Percentiles rank a stretch among this genome's conserved stretches.
Evolutionary conservation across 257 asterid species (phyloP).

Genomic region (Solanum commersonii): DNA sequence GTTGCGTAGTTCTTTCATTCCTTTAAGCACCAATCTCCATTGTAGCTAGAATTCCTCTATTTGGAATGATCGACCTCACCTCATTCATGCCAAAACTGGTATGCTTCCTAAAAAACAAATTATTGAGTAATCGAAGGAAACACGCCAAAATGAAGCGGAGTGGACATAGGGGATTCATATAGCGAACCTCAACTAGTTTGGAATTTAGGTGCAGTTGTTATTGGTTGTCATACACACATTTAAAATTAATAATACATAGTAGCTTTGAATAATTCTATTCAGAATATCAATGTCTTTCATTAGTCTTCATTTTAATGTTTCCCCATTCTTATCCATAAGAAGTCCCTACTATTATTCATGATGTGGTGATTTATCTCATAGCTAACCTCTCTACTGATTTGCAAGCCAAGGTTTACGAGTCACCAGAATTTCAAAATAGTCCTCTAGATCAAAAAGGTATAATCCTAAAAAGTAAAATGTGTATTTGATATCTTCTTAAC

Average conservation of each 20-base stretch:
- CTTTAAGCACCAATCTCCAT: neutral
- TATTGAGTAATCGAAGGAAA: neutral
- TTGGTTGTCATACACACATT: neutral
- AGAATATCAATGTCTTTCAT: neutral
- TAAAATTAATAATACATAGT: neutral
- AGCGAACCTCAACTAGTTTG: neutral
- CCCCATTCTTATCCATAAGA: neutral
- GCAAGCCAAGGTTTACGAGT: neutral
- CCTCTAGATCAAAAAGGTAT: slow-evolving; percentile 2
- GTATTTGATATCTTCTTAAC: neutral
- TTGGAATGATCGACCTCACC: neutral
- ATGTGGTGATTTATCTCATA: neutral
- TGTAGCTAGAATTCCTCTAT: neutral
- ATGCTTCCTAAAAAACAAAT: neutral
- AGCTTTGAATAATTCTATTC: neutral
- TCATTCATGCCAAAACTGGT: neutral
- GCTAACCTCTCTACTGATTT: neutral
- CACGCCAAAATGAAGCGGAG: neutral
- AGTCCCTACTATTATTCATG: neutral
- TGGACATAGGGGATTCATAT: neutral
- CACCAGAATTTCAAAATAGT: neutral
- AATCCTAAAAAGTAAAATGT: neutral
- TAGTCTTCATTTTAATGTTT: neutral
- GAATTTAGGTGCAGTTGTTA: neutral
- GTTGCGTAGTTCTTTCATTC: neutral